These are phyloP conservation scores for Erodium maritimum DNA, from an alignment of 345 rosid species.

Conservation along the genomic window DNA sequence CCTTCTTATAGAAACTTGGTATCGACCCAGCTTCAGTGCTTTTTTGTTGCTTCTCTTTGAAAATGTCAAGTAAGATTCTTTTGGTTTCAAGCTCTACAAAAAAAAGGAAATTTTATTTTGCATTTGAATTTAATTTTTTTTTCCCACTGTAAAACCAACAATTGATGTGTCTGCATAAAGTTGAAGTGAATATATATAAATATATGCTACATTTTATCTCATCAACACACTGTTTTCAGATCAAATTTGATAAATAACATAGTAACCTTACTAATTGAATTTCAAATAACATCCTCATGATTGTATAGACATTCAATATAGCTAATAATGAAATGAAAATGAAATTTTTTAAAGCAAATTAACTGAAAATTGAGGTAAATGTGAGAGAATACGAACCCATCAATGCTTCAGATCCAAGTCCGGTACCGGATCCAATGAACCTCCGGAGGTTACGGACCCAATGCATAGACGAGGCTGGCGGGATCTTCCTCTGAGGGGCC, in stretches of 20 bases:
- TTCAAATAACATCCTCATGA: too few relatives aligned
- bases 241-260: not conserved
- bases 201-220: not conserved
- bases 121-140: too few relatives aligned
- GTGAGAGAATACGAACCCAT: constrained; percentile 44
- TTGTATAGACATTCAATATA: not conserved
- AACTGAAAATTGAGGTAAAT: too few relatives aligned
- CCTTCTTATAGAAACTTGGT: constrained; percentile 97
- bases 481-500: constrained; percentile 76
- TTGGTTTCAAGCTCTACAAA: constrained; percentile 87
- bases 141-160: too few relatives aligned
- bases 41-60: constrained; percentile 90
- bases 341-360: too few relatives aligned
- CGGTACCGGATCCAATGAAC: constrained; percentile 87
- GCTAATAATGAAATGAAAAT: not conserved
- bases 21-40: constrained; percentile 80
- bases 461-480: constrained; percentile 84
- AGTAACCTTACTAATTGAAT: not conserved
- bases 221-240: not conserved
- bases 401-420: constrained; percentile 96
- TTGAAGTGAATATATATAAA: not conserved
- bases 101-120: constrained; percentile 1
- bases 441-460: constrained; percentile 95
- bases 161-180: not conserved
- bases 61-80: constrained; percentile 95